phyloP scores from a whole-genome alignment of 2,329 filamentous ascomycete genomes.

The Trichoderma sp. region DNA sequence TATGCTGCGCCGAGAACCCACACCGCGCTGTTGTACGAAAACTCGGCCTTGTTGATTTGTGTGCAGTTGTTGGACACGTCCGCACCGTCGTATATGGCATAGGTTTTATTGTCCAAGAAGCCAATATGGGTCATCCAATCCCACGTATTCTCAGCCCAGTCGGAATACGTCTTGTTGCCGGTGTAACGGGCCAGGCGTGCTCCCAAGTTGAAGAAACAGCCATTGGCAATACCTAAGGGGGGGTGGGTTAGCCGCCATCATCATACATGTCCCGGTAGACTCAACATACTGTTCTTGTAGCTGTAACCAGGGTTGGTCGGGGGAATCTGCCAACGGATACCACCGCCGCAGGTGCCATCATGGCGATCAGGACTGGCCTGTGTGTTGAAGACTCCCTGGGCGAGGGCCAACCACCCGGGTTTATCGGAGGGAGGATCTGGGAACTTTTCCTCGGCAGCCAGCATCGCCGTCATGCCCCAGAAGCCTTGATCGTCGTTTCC shows the following conservation, averaged over 20 bases:
- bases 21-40: constrained; percentile 59
- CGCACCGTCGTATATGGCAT: constrained; percentile 59
- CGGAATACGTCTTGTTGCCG: constrained; percentile 59
- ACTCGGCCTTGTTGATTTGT: constrained; percentile 53
- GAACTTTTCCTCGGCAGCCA: constrained; percentile 56
- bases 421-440: constrained; percentile 49
- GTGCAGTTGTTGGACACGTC: constrained; percentile 53
- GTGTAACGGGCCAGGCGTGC: constrained; percentile 71
- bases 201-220: constrained; percentile 62
- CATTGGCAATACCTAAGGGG: constrained; percentile 48
- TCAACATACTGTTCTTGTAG: constrained; percentile 60
- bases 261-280: neutral
- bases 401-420: constrained; percentile 55
- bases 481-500: constrained; percentile 66
- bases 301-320: constrained; percentile 70
- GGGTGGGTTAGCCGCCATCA: neutral
- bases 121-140: constrained; percentile 57
- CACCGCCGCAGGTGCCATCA: constrained; percentile 52
- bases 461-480: constrained; percentile 64
- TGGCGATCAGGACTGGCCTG: constrained; percentile 57
- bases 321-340: constrained; percentile 75
- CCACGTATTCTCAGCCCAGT: constrained; percentile 62
- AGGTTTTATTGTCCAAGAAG: constrained; percentile 57
- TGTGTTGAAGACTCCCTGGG: constrained; percentile 62
- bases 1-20: constrained; percentile 57